These are phyloP conservation scores for Volvariella surrecta DNA, from an alignment of 1,284 basidiomycete species.

Conservation along the genomic window DNA sequence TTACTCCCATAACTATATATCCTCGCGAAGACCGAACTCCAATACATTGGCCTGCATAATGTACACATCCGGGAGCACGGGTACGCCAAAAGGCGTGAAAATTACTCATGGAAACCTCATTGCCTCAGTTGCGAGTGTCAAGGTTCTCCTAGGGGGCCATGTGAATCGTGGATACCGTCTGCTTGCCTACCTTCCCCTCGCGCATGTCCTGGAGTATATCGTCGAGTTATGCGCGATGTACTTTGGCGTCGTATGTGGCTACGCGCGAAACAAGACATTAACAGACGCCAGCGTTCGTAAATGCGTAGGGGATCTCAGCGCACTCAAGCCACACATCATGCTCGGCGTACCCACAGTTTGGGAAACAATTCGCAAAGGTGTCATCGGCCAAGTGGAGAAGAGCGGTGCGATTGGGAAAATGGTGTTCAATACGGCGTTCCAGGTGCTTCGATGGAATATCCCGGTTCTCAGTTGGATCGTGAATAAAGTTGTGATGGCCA, in stretches of 20 bases:
- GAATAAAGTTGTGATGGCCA: constrained; percentile 69
- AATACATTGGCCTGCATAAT: constrained; percentile 87
- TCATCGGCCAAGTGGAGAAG: constrained; percentile 66
- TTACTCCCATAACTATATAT: constrained; percentile 37
- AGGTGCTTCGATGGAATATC: constrained; percentile 55
- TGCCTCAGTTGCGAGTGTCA: constrained; percentile 73
- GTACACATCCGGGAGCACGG: constrained; percentile 93
- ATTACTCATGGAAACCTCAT: constrained; percentile 84
- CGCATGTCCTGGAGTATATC: constrained; percentile 84
- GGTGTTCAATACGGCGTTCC: constrained; percentile 63
- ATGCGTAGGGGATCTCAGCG: constrained; percentile 81
- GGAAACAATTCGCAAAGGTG: constrained; percentile 90
- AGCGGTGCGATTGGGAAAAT: constrained; percentile 60
- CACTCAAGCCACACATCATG: constrained; percentile 79
- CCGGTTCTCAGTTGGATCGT: constrained; percentile 61
- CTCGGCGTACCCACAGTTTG: constrained; percentile 88
- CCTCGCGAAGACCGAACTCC: constrained; percentile 47
- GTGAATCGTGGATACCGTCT: constrained; percentile 59
- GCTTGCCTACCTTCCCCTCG: constrained; percentile 88
- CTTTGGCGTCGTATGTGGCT: constrained; percentile 74
- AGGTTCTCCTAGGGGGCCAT: constrained; percentile 66
- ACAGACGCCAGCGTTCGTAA: constrained; percentile 84
- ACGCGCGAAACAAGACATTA: constrained; percentile 88
- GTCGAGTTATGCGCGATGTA: constrained; percentile 61
- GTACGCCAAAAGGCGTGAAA: constrained; percentile 89